Conservation (phyloP, 2,329 filamentous ascomycete genomes). For the Cladosporium sp. region DNA sequence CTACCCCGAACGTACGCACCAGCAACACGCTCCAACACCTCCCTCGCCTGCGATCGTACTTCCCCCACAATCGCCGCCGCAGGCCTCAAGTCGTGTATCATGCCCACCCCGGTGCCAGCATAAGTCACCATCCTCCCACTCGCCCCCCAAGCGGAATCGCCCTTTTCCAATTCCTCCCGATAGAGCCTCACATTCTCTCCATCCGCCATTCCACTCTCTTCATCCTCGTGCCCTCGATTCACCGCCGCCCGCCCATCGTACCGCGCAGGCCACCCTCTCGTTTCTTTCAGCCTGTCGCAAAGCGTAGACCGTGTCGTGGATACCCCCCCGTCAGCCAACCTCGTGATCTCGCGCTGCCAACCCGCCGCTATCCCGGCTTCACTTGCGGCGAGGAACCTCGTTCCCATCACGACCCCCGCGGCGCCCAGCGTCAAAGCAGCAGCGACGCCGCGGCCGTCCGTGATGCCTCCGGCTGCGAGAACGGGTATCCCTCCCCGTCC, state of each 20-base stretch:
- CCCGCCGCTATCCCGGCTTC: conserved; percentile 48
- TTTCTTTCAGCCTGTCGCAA: conserved; percentile 55
- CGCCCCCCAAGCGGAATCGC: conserved; percentile 50
- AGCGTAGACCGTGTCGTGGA: conserved; percentile 52
- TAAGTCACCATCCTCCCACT: conserved; percentile 57
- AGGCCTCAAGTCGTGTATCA: conserved; percentile 52
- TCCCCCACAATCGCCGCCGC: conserved; percentile 56
- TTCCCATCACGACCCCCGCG: conserved; percentile 59
- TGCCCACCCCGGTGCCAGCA: conserved; percentile 61
- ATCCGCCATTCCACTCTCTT: conserved; percentile 38
- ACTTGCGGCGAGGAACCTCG: conserved; percentile 56
- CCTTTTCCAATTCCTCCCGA: conserved; percentile 49
- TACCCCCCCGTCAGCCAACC: conserved; percentile 52
- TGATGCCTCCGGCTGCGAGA: conserved; percentile 61
- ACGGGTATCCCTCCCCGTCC: conserved; percentile 22
- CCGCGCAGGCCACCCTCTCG: conserved; percentile 54
- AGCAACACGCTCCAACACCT: not conserved
- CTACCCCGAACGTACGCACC: not conserved
- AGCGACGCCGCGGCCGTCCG: conserved; percentile 54
- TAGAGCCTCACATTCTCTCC: conserved; percentile 47
- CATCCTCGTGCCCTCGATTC: conserved; percentile 54
- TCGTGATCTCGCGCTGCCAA: conserved; percentile 50
- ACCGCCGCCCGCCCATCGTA: conserved; percentile 60
- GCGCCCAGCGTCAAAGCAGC: conserved; percentile 54
- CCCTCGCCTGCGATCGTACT: conserved; percentile 33